Evolutionary conservation across 306 rosid genomes (phyloP).

Genomic region (Sindora glabra): DNA sequence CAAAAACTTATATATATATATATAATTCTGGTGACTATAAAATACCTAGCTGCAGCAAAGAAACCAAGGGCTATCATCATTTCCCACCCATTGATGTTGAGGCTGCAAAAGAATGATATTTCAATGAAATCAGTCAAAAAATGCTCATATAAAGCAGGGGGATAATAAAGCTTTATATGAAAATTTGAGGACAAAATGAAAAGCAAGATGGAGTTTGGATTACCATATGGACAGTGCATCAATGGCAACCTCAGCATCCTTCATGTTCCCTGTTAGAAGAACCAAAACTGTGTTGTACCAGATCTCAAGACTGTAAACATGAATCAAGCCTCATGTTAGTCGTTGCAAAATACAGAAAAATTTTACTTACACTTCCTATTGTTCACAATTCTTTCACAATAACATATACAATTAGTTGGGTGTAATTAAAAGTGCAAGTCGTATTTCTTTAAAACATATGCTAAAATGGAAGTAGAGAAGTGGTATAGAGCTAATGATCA

Average conservation of each 20-base stretch:
- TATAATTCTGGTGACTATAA: not conserved
- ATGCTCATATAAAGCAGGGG: not conserved
- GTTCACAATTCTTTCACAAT: too few species aligned
- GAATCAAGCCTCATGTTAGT: constrained; percentile 1
- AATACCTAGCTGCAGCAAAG: constrained; percentile 46
- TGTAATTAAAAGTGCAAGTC: too few species aligned
- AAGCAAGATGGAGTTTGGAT: not conserved
- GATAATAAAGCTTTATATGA: not conserved
- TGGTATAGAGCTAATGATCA: too few species aligned
- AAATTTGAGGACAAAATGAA: not conserved
- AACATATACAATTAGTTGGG: too few species aligned
- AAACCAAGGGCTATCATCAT: constrained; percentile 60
- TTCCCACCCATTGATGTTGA: constrained; percentile 52
- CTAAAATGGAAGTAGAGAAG: too few species aligned
- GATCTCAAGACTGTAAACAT: constrained; percentile 44
- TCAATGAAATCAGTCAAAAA: not conserved
- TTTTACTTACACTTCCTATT: too few species aligned
- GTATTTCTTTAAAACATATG: too few species aligned
- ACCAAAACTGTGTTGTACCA: constrained; percentile 55
- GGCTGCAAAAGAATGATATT: constrained; percentile 22
- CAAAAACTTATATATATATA: too few species aligned
- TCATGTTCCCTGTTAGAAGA: constrained; percentile 48
- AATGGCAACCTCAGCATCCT: constrained; percentile 42
- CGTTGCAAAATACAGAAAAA: too few species aligned
- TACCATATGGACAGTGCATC: constrained; percentile 62